Conservation (phyloP, 148 eudicot species). For the Silene latifolia region DNA sequence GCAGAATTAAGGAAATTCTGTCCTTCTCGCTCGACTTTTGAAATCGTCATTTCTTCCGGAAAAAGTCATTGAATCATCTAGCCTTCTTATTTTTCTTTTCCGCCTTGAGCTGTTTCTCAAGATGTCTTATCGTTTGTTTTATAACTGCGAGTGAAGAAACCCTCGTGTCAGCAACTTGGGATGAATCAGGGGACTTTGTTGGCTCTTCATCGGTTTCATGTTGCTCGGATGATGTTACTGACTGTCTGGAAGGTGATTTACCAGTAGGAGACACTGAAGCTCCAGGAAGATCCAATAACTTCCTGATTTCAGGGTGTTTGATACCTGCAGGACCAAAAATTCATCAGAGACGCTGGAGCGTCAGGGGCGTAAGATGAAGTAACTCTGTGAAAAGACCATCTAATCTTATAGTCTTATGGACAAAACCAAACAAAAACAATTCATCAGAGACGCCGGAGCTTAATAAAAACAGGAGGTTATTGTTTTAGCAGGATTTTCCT, state of each 20-base stretch:
- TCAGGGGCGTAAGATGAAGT: too few relatives aligned
- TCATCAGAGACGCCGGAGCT: background rate
- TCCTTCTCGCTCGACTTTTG: background rate
- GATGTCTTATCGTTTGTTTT: conserved; percentile 40
- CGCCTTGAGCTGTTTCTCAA: conserved; percentile 53
- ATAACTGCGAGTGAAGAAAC: conserved; percentile 38
- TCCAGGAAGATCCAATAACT: conserved; percentile 47
- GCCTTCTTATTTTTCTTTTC: conserved; percentile 54
- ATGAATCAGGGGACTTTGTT: conserved; percentile 20
- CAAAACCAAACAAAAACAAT: background rate
- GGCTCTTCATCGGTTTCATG: conserved; percentile 23
- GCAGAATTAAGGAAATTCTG: background rate
- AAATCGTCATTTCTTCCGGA: background rate
- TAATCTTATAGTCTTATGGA: too few relatives aligned
- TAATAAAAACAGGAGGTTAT: too few relatives aligned
- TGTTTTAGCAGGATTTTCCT: too few relatives aligned
- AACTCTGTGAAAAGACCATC: too few relatives aligned
- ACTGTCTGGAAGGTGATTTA: conserved; percentile 28
- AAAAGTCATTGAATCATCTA: background rate
- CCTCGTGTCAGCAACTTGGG: conserved; percentile 27
- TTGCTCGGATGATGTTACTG: conserved; percentile 35
- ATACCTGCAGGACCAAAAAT: conserved; percentile 43
- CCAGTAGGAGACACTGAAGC: conserved; percentile 34
- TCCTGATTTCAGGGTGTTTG: conserved; percentile 56
- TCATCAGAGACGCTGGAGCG: too few relatives aligned